Evolutionary conservation across 2,329 filamentous ascomycete species (phyloP), one percentile per base, ranked within the genome.

Genomic region (Cladosporium sphaerospermum): DNA sequence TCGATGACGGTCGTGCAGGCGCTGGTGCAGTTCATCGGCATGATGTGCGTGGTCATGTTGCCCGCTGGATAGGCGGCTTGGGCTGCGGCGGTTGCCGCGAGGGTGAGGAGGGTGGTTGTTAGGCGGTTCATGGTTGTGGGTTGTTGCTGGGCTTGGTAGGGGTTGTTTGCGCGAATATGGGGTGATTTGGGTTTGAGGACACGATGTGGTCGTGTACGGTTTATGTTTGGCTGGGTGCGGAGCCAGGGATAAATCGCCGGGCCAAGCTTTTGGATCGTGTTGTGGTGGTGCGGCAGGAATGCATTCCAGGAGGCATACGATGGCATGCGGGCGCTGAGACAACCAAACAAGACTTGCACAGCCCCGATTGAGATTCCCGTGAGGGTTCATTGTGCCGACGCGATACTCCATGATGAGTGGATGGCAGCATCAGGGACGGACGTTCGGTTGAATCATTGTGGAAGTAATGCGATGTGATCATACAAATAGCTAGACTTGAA

Each of bases 1-100:
- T 50, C 47, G 9, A 28, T 42, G 28, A 50, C 31, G 9, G 47
- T 50, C 36, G 28, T 34, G 31, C 47, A 43, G 16, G 36, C 47
- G n/a, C 10, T 18, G 4, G 45, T 43, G 39, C 45, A 42, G 45
- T 54, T 53, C 3, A 42, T 28, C 36, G 53, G 39, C 37, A 47
- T 40, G 19, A 46, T 34, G 16, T 9, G 19, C n/a, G 11, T 36
- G 5, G 10, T 39, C 11, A 14, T 14, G 36, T 39, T 39, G 36
- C 36, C 16, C 13, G 36, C 11, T 3, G 36, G 11, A 10, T 39
- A 39, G 10, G 36, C 10, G 36, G n/a, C 11, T 39, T 39, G 36
- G n/a, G 36, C 36, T 13, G 36, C n/a, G n/a, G 36, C 36, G 8
- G 36, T 39, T 3, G 36, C 36, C 8, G 36, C n/a, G 13, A 39